These are phyloP conservation scores for Geosmithia putterillii DNA, from an alignment of 2,329 filamentous ascomycete species.

Conservation along the genomic window DNA sequence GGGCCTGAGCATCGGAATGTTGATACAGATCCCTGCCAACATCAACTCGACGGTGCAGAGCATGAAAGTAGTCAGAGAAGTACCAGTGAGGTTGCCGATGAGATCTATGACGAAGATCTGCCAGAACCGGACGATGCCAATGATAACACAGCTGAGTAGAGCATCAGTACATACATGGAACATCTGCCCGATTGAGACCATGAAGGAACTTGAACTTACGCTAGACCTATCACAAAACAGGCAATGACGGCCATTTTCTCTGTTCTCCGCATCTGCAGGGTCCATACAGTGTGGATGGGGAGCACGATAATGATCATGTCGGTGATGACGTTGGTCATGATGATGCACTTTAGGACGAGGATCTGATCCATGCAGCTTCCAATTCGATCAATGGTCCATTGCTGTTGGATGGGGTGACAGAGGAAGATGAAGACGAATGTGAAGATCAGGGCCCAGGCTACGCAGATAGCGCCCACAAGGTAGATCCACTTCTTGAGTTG, in stretches of 20 bases:
- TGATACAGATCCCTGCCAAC: constrained; percentile 6
- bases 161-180: neutral
- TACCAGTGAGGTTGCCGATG: constrained; percentile 6
- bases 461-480: constrained; percentile 12
- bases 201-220: constrained; percentile 5
- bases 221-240: constrained; percentile 9
- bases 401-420: constrained; percentile 8
- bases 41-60: constrained; percentile 6
- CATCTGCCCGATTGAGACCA: neutral
- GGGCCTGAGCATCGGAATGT: constrained; percentile 7
- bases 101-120: constrained; percentile 6
- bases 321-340: constrained; percentile 18
- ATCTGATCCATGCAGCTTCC: constrained; percentile 10
- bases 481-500: constrained; percentile 11
- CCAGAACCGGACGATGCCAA: constrained; percentile 5
- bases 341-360: constrained; percentile 8
- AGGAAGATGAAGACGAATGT: constrained; percentile 10
- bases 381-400: constrained; percentile 9
- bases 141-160: neutral
- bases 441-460: constrained; percentile 7
- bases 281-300: constrained; percentile 20
- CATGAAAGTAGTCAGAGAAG: constrained; percentile 5
- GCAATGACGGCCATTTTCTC: constrained; percentile 13
- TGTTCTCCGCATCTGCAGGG: constrained; percentile 13
- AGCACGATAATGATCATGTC: constrained; percentile 21